A percentile compares a stretch with the other conserved stretches of the same genome.
Conservation (phyloP, 257 asterid species). For the Plantago ovata region DNA sequence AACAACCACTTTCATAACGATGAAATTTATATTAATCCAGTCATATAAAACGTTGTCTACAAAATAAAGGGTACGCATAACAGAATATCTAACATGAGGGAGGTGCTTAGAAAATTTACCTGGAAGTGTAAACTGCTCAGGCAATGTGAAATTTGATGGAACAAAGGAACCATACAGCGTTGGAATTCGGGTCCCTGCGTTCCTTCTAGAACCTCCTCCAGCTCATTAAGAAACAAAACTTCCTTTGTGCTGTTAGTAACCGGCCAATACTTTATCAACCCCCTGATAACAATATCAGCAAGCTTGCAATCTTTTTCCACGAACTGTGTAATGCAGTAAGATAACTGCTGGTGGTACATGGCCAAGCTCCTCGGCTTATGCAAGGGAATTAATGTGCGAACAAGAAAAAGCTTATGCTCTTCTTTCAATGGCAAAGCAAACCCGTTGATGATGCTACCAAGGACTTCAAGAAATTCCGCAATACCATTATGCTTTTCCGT, state of each 20-base stretch:
- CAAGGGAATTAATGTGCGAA: slow-evolving; percentile 65
- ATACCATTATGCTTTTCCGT: slow-evolving; percentile 75
- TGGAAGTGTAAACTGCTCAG: slow-evolving; percentile 76
- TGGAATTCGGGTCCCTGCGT: slow-evolving; percentile 73
- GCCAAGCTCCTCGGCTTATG: slow-evolving; percentile 75
- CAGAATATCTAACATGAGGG: too few relatives aligned
- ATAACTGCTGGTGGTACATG: slow-evolving; percentile 79
- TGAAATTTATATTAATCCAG: not conserved
- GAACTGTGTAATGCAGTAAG: slow-evolving; percentile 67
- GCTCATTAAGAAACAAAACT: slow-evolving; percentile 75
- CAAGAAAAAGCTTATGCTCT: slow-evolving; percentile 77
- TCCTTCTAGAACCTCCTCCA: slow-evolving; percentile 81
- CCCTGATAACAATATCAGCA: slow-evolving; percentile 71
- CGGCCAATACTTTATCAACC: slow-evolving; percentile 77
- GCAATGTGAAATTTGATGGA: slow-evolving; percentile 66
- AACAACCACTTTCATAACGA: not conserved
- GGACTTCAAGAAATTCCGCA: slow-evolving; percentile 75
- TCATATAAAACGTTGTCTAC: too few relatives aligned
- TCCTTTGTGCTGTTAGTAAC: slow-evolving; percentile 78
- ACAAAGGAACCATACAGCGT: slow-evolving; percentile 78
- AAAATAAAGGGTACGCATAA: too few relatives aligned
- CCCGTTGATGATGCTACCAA: slow-evolving; percentile 80
- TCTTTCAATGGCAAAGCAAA: slow-evolving; percentile 86
- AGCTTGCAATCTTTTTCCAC: slow-evolving; percentile 85
- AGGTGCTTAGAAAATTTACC: slow-evolving; percentile 33